Evolutionary conservation across 2,329 filamentous ascomycete genomes (phyloP).

Genomic region (Cadophora gregata): DNA sequence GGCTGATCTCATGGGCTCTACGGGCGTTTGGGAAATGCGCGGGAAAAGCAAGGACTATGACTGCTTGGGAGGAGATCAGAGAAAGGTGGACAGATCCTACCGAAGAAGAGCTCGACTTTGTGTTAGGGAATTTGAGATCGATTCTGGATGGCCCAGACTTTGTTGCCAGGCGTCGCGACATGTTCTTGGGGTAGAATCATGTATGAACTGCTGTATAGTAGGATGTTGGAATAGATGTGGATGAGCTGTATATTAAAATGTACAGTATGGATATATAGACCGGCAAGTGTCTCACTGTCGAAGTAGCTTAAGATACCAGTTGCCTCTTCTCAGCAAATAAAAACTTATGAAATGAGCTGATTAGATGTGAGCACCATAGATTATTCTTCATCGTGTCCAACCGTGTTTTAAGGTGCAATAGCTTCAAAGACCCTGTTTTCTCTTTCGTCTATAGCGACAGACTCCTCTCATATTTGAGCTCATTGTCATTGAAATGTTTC

Average conservation of each 20-base stretch:
- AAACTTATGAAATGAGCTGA: background rate
- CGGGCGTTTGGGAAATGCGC: conserved; percentile 63
- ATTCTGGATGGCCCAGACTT: conserved; percentile 33
- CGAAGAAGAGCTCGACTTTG: conserved; percentile 41
- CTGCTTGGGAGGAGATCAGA: conserved; percentile 43
- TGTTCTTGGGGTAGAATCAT: conserved; percentile 23
- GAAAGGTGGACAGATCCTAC: conserved; percentile 41
- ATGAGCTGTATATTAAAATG: conserved; percentile 4
- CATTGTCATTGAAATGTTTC: background rate
- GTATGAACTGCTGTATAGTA: background rate
- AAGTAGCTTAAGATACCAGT: background rate
- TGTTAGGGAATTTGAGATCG: conserved; percentile 35
- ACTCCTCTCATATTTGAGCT: background rate
- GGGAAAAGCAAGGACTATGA: conserved; percentile 38
- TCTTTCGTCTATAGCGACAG: background rate
- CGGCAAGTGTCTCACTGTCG: background rate
- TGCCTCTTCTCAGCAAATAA: background rate
- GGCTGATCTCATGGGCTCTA: conserved; percentile 66
- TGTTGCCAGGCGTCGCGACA: conserved; percentile 30
- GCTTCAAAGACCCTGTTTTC: background rate
- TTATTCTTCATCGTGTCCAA: background rate
- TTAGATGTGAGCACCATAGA: background rate
- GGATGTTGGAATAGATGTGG: background rate
- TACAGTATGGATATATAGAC: background rate
- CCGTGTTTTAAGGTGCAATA: background rate